Base-by-base conservation (phyloP, 2,329 filamentous ascomycete species). In the Alternaria ethzedia region DNA sequence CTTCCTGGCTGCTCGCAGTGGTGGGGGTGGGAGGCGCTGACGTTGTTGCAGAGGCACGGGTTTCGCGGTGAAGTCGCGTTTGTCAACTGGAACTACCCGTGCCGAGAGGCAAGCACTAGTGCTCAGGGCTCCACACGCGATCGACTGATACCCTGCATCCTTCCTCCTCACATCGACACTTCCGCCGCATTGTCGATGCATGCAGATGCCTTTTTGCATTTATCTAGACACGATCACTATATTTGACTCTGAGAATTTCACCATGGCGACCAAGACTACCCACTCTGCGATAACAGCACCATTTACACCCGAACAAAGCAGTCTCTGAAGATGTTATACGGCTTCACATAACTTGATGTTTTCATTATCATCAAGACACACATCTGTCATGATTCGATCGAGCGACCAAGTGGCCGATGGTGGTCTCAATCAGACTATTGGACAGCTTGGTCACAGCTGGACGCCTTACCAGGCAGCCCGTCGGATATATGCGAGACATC, bases 41-140 rank as follows among this genome's bases (percentile, higher is more conserved):
- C 63, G 66, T 68, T 59, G 65, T 51, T 50, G 65, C 62, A 69
- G 64, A 70, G 68, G 65, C 67, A 68, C 69, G 64, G 66, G 63
- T 57, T 63, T 59, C 64, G 67, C 63, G 67, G 69, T 67, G 67
- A 64, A 69, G 67, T 69, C 68, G 69, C 67, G 69, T 61, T 60
- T 59, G 56, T 60, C 46, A 63, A 63, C 61, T 63, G 57, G 57
- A 63, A 60, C 54, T 61, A 59, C 49, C 54, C 62, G 63, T 65
- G 66, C 69, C 69, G 64, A 71, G 65, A 63, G 61, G 59, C 60
- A 59, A 63, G 63, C 63, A 59, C 63, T 59, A 63, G 55, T 63
- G 64, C 61, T 59, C 54, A 49, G 41, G 21, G 56, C 59, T 59
- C 59, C 55, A 59, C 59, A 46, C 43, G 49, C 36, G 36, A 62